Evolutionary conservation across 306 rosid species (phyloP).

Genomic region (Styphnolobium japonicum): DNA sequence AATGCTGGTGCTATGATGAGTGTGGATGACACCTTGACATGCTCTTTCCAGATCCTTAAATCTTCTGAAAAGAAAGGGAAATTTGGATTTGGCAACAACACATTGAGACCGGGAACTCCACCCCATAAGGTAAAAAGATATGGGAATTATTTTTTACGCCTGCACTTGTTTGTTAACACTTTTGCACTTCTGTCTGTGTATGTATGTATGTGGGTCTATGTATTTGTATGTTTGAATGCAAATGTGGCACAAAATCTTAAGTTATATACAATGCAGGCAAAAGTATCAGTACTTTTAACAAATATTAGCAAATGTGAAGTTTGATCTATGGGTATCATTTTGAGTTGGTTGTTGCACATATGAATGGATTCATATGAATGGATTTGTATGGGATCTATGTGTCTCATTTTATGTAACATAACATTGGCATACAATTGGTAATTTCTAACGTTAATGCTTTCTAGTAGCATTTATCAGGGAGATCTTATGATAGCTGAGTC

Average conservation of each 20-base stretch:
- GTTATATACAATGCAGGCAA: neutral
- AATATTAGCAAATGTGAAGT: neutral
- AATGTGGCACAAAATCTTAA: neutral
- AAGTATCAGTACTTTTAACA: neutral
- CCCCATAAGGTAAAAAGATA: slow-evolving; percentile 44
- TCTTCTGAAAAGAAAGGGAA: slow-evolving; percentile 50
- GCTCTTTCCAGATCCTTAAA: slow-evolving; percentile 49
- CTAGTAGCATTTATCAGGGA: neutral
- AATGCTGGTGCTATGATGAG: slow-evolving; percentile 55
- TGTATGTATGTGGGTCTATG: neutral
- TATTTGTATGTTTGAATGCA: slow-evolving; percentile 15
- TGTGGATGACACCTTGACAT: slow-evolving; percentile 45
- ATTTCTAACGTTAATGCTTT: neutral
- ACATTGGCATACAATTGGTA: neutral
- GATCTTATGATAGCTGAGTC: slow-evolving; percentile 6
- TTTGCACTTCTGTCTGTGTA: neutral
- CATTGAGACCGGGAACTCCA: slow-evolving; percentile 49
- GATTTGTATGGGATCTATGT: neutral
- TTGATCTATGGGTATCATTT: neutral
- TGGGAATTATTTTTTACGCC: neutral
- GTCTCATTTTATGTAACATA: neutral
- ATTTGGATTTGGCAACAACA: slow-evolving; percentile 39
- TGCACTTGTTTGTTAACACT: neutral
- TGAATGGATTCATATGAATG: neutral
- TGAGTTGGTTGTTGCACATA: neutral